Percentiles rank a stretch among this genome's conserved stretches.
Conservation (phyloP, 495 filamentous ascomycete species). For the Tuber magnatum region DNA sequence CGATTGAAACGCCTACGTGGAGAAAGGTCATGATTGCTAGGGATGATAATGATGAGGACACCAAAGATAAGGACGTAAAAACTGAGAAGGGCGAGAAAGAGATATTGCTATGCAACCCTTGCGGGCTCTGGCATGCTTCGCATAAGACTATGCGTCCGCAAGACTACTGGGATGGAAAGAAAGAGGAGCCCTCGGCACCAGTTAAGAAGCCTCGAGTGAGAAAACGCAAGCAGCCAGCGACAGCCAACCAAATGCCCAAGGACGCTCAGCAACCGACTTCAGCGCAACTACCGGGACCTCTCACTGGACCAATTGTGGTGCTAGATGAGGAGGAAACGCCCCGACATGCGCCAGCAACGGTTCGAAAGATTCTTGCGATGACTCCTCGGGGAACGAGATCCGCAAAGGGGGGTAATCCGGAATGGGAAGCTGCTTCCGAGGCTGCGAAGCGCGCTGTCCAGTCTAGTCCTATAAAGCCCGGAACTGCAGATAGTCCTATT, state of each 20-base stretch:
- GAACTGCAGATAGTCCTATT: conserved; percentile 60
- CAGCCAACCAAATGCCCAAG: conserved; percentile 22
- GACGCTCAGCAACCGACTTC: neutral
- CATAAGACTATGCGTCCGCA: conserved; percentile 75
- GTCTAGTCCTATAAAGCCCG: conserved; percentile 61
- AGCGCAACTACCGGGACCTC: conserved; percentile 26
- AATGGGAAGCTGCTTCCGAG: conserved; percentile 52
- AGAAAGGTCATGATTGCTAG: conserved; percentile 62
- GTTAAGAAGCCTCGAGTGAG: conserved; percentile 44
- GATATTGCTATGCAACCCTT: conserved; percentile 84
- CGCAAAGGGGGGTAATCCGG: conserved; percentile 39
- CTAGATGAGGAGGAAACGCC: conserved; percentile 37
- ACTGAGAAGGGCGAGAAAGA: conserved; percentile 55
- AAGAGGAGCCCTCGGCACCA: conserved; percentile 45
- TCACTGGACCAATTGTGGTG: conserved; percentile 35
- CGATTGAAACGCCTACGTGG: conserved; percentile 93
- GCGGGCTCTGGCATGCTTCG: conserved; percentile 87
- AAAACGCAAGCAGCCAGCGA: conserved; percentile 45
- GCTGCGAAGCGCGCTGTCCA: conserved; percentile 59
- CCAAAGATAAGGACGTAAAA: conserved; percentile 57
- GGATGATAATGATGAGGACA: conserved; percentile 50
- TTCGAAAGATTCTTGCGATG: conserved; percentile 33
- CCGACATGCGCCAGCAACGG: conserved; percentile 20
- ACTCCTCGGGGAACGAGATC: conserved; percentile 41
- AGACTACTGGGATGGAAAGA: conserved; percentile 70